Conservation (phyloP, 208 protist species). For the Trypanosoma conorhini region DNA sequence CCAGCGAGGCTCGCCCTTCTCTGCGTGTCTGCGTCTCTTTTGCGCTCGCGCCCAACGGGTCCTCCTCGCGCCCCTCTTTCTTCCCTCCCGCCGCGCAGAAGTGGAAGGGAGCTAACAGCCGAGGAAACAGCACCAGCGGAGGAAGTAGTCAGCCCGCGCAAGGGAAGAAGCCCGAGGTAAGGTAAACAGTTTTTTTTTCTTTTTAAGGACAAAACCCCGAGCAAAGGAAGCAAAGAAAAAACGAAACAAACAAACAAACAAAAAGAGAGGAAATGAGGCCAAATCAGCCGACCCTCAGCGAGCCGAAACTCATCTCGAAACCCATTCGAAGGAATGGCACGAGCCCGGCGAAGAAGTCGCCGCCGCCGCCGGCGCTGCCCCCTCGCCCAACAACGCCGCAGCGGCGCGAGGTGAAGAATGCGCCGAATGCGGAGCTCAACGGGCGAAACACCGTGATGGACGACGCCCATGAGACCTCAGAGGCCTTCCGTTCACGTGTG, state of each 20-base stretch:
- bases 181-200: background rate
- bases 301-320: constrained; percentile 65
- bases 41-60: too few relatives aligned
- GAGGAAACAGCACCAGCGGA: too few relatives aligned
- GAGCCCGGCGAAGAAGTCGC: constrained; percentile 3
- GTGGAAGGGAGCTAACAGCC: too few relatives aligned
- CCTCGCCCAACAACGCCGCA: constrained; percentile 1
- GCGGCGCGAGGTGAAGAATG: constrained; percentile 5
- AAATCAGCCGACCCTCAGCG: constrained; percentile 26
- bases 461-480: constrained; percentile 64
- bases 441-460: constrained; percentile 38
- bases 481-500: constrained; percentile 74
- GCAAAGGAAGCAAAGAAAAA: constrained; percentile 8
- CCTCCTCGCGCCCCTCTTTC: too few relatives aligned
- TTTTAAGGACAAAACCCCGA: background rate
- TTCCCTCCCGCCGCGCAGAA: too few relatives aligned
- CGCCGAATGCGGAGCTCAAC: constrained; percentile 11
- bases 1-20: too few relatives aligned
- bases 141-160: too few relatives aligned
- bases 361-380: background rate
- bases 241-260: constrained; percentile 5
- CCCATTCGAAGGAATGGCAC: constrained; percentile 17
- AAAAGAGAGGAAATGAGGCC: background rate
- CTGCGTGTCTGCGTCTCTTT: too few relatives aligned
- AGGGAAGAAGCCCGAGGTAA: too few relatives aligned